Percentiles rank a stretch among this genome's conserved stretches.
These are phyloP conservation scores for Crucibulum laeve DNA, from an alignment of 768 basidiomycete genomes.

Conservation along the genomic window DNA sequence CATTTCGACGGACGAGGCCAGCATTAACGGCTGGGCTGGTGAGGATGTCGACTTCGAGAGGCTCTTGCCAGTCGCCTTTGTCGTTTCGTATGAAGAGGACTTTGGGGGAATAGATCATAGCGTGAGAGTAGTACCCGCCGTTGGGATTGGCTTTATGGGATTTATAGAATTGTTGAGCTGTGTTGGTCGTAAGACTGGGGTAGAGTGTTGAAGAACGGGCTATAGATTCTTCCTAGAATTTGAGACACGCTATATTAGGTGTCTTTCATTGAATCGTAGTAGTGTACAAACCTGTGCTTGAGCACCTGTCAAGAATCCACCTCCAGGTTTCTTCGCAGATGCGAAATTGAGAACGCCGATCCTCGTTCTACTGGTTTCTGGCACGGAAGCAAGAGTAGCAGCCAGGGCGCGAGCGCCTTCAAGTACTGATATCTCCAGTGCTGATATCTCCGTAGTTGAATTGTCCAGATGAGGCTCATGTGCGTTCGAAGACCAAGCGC, in stretches of 20 bases:
- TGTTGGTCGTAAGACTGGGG: slow-evolving; percentile 47
- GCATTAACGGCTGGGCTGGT: slow-evolving; percentile 73
- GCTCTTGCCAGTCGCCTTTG: slow-evolving; percentile 47
- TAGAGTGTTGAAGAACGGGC: slow-evolving; percentile 71
- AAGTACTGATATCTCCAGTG: slow-evolving; percentile 47
- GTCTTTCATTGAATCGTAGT: background rate
- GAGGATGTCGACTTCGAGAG: slow-evolving; percentile 55
- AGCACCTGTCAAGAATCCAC: slow-evolving; percentile 63
- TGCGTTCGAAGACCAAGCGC: slow-evolving; percentile 32
- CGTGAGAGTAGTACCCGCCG: slow-evolving; percentile 61
- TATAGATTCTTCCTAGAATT: slow-evolving; percentile 62
- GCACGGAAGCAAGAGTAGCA: slow-evolving; percentile 4
- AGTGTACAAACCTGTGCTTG: slow-evolving; percentile 32
- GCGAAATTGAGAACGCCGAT: slow-evolving; percentile 74
- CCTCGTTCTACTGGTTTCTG: slow-evolving; percentile 12
- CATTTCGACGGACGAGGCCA: slow-evolving; percentile 25
- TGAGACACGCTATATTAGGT: background rate
- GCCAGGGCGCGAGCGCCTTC: slow-evolving; percentile 36
- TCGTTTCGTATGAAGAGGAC: slow-evolving; percentile 59
- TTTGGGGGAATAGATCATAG: slow-evolving; percentile 67
- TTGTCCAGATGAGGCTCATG: background rate
- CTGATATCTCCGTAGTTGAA: slow-evolving; percentile 21
- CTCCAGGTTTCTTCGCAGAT: slow-evolving; percentile 63
- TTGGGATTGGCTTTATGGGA: slow-evolving; percentile 44
- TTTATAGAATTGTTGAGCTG: slow-evolving; percentile 52